These are phyloP conservation scores for Dipodascopsis uninucleata DNA, from an alignment of 805 yeast genomes.

Conservation along the genomic window DNA sequence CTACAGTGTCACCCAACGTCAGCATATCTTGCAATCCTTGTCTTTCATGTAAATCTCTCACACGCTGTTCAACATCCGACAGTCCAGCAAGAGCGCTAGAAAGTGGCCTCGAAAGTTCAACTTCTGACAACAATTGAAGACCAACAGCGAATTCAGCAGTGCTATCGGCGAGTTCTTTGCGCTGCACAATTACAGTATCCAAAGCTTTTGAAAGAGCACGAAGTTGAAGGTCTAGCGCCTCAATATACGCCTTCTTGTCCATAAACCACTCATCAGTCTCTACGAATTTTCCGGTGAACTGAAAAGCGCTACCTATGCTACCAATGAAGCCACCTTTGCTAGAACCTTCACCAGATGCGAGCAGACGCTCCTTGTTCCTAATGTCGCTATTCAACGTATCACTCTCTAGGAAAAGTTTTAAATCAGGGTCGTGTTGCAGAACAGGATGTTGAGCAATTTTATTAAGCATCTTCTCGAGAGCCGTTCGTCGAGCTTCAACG, in stretches of 20 bases:
- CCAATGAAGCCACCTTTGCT: slow-evolving; percentile 30
- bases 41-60: slow-evolving; percentile 71
- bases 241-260: slow-evolving; percentile 65
- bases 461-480: slow-evolving; percentile 79
- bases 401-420: slow-evolving; percentile 71
- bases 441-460: slow-evolving; percentile 58
- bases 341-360: slow-evolving; percentile 40
- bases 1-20: slow-evolving; percentile 80
- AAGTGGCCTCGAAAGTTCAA: slow-evolving; percentile 68
- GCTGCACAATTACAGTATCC: slow-evolving; percentile 68
- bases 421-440: slow-evolving; percentile 70
- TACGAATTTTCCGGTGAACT: slow-evolving; percentile 56
- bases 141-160: slow-evolving; percentile 62
- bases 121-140: slow-evolving; percentile 58
- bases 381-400: slow-evolving; percentile 65
- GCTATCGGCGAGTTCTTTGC: slow-evolving; percentile 66
- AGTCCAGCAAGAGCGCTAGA: slow-evolving; percentile 65
- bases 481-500: slow-evolving; percentile 77
- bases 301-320: slow-evolving; percentile 52
- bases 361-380: slow-evolving; percentile 58
- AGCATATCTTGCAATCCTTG: slow-evolving; percentile 79
- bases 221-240: slow-evolving; percentile 68
- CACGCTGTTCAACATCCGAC: slow-evolving; percentile 64
- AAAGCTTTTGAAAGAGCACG: slow-evolving; percentile 64
- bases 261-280: slow-evolving; percentile 79